Evolutionary conservation across 2,329 filamentous ascomycete species (phyloP).

Genomic region (Diaporthe citriasiana): DNA sequence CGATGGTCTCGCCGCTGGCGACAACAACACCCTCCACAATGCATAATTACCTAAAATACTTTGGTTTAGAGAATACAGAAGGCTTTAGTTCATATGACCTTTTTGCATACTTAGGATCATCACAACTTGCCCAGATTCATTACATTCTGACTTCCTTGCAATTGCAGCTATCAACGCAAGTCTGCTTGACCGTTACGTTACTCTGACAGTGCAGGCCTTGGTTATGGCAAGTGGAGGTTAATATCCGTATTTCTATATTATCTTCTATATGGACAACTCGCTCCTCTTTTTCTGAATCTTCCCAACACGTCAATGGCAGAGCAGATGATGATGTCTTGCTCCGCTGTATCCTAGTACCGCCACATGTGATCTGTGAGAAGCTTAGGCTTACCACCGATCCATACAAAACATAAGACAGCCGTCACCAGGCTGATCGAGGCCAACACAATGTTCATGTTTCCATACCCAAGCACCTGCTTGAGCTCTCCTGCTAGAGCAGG

Average conservation of each 20-base stretch:
- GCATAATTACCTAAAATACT: no score
- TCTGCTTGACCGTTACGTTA: no score
- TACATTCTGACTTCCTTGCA: no score
- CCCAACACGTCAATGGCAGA: no score
- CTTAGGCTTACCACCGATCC: constrained; percentile 59
- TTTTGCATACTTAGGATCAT: not conserved
- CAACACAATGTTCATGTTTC: constrained; percentile 68
- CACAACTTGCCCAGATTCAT: not conserved
- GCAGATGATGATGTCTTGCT: not conserved
- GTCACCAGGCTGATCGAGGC: constrained; percentile 61
- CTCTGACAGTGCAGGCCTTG: not conserved
- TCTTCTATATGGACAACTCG: not conserved
- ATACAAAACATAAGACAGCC: constrained; percentile 58
- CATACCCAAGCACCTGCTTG: constrained; percentile 67
- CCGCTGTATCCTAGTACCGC: not conserved
- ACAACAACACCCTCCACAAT: not conserved
- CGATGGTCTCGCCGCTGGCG: constrained; percentile 9
- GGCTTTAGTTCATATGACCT: not conserved
- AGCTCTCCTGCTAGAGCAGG: constrained; percentile 68
- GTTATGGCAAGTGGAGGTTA: not conserved
- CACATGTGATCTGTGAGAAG: constrained; percentile 48
- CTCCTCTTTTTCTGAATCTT: no score
- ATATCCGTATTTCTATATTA: not conserved
- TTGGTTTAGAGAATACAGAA: no score
- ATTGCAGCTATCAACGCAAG: not conserved